Evolutionary conservation across 2,329 filamentous ascomycete species (phyloP), one percentile per base, ranked within the genome.

Genomic region (Epichloe bromicola): DNA sequence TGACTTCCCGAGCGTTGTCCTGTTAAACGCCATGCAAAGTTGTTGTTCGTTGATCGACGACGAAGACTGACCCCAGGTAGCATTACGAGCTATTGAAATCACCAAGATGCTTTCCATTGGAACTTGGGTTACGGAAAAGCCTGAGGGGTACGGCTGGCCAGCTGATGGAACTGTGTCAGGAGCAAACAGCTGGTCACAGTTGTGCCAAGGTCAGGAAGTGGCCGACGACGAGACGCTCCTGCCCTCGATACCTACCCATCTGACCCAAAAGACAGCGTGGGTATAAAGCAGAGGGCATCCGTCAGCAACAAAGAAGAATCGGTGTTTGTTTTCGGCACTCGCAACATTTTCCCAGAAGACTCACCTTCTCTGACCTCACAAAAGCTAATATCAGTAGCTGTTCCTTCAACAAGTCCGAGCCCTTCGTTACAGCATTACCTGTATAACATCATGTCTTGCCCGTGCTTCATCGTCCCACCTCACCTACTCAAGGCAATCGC

Each of bases 401-500:
- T 34, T 30, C 4, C 43, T 20, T 14, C 17, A 45, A 5, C 15
- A 30, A 17, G 14, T 30, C 43, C 12, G 23, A 45, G 7, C 14
- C 30, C 30, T 30, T 36, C 14, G 26, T 38, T 45, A 4, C 33
- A 44, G 19, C 14, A 19, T 50, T 39, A 10, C 17, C 44, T 36
- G 14, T 14, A 34, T 26, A 48, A 23, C 46, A 51, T 17, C 46
- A 60, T 60, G 58, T 19, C 57, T 38, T 51, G 52, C 39, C 60
- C 58, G 51, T 73, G 69, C 59, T 68, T 62, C 53, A 67, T 73
- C 51, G 67, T 75, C 4, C 72, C 72, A 19, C 72, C 73, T 19
- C 69, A 75, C 51, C 64, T 75, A 11, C 65, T 75, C 20, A 62
- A 59, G 34, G 65, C 64, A 50, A 72, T 75, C 48, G 68, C 69